Evolutionary conservation across 2,329 filamentous ascomycete species (phyloP), one percentile per base, ranked within the genome.

Genomic region (Uncinocarpus reesii): DNA sequence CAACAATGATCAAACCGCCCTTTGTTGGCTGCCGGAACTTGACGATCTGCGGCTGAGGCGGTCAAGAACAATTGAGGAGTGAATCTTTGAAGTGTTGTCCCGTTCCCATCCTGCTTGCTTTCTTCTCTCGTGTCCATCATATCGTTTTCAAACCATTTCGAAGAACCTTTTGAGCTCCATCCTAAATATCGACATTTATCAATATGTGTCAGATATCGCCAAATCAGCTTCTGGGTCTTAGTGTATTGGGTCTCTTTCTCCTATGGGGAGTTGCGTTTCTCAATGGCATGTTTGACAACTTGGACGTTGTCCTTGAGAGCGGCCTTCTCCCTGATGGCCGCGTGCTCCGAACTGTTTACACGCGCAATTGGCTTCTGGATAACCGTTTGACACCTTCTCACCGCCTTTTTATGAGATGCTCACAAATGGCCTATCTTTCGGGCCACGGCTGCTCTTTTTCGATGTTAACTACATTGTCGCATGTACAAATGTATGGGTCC

Each of bases 241-340:
- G 20, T 7, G 36, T 2, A 3, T 24, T 23, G 11, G 20, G 20
- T n/a, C 18, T 34, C 8, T 11, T 4, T 38, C 36, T 38, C n/a
- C 36, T 38, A 23, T 38, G 36, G 36, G 36, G 36, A 23, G 36
- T 38, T 11, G 36, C 36, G n/a, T 38, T 11, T 24, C 11, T 38
- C 4, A 15, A 38, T 38, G 36, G 20, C 18, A 38, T 38, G 36
- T 38, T 38, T 24, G 36, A 38, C 36, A 38, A 38, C n/a, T 24
- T 38, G 36, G 20, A 38, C 36, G 11, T 3, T 38, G 31, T 34
- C 15, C 2, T 34, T n/a, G 31, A 34, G 13, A 34, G 8, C 15
- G 31, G 31, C 8, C 31, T 34, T 34, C 2, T 34, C 7, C 31
- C 13, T n/a, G 31, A 34, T n/a, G 31, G 31, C 11, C 31, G 31